Conservation (phyloP, 495 filamentous ascomycete species). For the Podospora pseudocomata region DNA sequence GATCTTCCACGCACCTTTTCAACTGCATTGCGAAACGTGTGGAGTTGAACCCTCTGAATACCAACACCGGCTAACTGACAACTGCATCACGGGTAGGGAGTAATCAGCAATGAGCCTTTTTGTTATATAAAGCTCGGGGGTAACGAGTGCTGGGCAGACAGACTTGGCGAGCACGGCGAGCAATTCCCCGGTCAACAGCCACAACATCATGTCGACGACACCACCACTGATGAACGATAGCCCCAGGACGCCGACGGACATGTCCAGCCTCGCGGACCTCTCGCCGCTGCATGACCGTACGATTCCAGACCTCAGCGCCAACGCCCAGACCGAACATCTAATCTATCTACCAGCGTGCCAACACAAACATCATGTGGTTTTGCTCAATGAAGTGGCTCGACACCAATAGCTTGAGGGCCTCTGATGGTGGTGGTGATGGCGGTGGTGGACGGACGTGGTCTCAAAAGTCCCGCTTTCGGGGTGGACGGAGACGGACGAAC, state of each 20-base stretch:
- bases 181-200: neutral
- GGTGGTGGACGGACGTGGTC: neutral
- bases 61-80: neutral
- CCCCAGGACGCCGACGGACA: neutral
- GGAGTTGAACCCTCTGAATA: neutral
- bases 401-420: neutral
- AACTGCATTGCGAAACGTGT: constrained; percentile 6
- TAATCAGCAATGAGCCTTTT: no score
- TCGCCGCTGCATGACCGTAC: neutral
- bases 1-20: constrained; percentile 16
- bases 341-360: neutral
- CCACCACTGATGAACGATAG: neutral
- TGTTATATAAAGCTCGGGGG: constrained; percentile 9
- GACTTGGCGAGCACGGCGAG: constrained; percentile 1
- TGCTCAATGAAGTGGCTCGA: neutral
- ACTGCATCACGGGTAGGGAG: neutral
- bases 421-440: neutral
- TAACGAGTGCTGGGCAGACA: neutral
- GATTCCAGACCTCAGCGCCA: neutral
- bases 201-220: neutral
- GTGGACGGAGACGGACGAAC: neutral
- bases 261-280: neutral
- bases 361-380: neutral
- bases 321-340: neutral
- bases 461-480: neutral